Evolutionary conservation across 345 rosid genomes (phyloP).

Genomic region (Populus euphratica): DNA sequence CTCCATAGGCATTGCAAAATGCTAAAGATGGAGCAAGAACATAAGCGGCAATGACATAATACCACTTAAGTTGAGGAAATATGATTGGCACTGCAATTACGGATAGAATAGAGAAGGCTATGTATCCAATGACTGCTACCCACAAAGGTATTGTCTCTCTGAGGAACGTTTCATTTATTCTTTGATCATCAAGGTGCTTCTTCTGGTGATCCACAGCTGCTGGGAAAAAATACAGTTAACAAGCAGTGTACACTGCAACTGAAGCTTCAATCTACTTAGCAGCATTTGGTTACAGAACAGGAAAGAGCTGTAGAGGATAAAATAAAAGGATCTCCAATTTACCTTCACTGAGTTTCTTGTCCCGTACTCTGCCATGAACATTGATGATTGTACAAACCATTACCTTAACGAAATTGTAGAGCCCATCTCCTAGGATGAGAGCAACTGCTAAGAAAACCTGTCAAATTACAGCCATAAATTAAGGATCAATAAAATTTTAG

Average conservation of each 20-base stretch:
- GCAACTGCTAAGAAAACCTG: conserved; percentile 79
- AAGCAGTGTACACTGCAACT: neutral
- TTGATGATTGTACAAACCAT: conserved; percentile 42
- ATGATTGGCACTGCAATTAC: conserved; percentile 62
- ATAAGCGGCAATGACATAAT: conserved; percentile 68
- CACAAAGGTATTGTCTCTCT: conserved; percentile 76
- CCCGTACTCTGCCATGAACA: conserved; percentile 45
- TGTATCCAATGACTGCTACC: conserved; percentile 60
- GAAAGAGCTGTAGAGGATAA: neutral
- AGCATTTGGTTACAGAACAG: neutral
- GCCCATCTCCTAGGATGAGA: conserved; percentile 87
- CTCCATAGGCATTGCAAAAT: conserved; percentile 91
- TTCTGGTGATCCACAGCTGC: conserved; percentile 23
- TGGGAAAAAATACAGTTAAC: neutral
- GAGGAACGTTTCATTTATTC: conserved; percentile 59
- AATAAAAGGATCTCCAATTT: neutral
- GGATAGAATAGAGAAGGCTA: conserved; percentile 51
- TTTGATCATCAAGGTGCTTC: conserved; percentile 29
- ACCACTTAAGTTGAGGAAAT: conserved; percentile 95
- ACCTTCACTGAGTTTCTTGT: conserved; percentile 30
- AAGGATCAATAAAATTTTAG: neutral
- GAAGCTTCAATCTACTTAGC: neutral
- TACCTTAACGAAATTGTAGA: conserved; percentile 79
- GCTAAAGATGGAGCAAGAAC: conserved; percentile 80
- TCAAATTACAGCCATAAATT: neutral